Evolutionary conservation across 1,284 basidiomycete species (phyloP), one percentile per base, ranked within the genome.

Genomic region (Chalciporus sp.): DNA sequence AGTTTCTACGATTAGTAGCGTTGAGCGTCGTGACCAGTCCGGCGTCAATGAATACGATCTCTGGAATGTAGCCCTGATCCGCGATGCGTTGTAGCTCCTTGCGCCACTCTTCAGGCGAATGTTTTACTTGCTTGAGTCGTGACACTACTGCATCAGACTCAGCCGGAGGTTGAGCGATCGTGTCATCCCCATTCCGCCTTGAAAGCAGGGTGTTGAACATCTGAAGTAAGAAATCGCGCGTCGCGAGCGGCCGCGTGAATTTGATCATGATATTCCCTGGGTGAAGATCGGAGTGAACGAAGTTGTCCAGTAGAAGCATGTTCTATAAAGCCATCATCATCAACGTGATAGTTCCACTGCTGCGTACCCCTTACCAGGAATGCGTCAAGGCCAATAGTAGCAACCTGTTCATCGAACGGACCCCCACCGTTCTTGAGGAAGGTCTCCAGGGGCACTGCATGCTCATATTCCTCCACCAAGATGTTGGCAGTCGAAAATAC

Each of bases 231-330:
- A 92, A 72, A 57, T 81, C 78, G 47, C 78, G 73, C 2, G 84
- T 86, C 1, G 85, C 81, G 8, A 84, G 79, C 0, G 92, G 92
- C 68, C 90, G 90, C 69, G 87, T 88, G 73, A 98, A 97, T 70
- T 95, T 96, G 75, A 98, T 87, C 90, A 98, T 94, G 72, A 98
- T 96, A 72, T 98, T 98, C 28, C 96, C 96, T 0, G 94, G 94
- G 71, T 93, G 92, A 26, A 97, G 80, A 71, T 97, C 96, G 3
- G 95, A 88, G 70, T 99, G 96, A 2, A 96, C 95, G 73, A 98
- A 99, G 72, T 99, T 99, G 74, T 99, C 96, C 44, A 99, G 79
- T 1, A 99, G 78, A 20, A 99, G 84, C 96, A 99, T 99, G 74
- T 98, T 94, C 92, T 95, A 60, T 49, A 49, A 55, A 55, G 23